Evolutionary conservation across 1,284 basidiomycete genomes (phyloP), one percentile per base, ranked within the genome.

Genomic region (Tremellales sp.): DNA sequence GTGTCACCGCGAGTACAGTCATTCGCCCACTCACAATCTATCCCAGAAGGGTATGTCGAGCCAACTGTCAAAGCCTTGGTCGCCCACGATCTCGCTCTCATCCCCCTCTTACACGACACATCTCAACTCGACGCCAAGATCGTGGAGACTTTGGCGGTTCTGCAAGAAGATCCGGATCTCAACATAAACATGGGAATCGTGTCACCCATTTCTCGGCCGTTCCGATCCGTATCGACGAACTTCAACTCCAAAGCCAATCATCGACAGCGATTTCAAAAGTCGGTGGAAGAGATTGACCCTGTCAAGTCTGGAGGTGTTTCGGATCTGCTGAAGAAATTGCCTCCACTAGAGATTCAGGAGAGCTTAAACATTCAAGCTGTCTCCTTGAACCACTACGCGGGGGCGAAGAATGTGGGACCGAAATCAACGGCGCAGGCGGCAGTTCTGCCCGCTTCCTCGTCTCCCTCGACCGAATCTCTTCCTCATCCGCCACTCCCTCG

Each of bases 31-130:
- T 31, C 12, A 19, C 32, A 54, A 13, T 16, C 24, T 9, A 27
- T 56, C 5, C 37, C 51, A 2, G 37, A 42, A 3, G 31, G 27
- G 4, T 37, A 45, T 7, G 21, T 48, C n/a, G 46, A 45, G n/a
- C 37, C 44, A 4, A 39, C 48, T 10, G 45, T 58, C 18, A 29
- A 48, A 21, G 48, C 48, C 10, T 34, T 63, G n/a, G 51, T 56
- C 1, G 14, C 18, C 6, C 45, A 50, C n/a, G 61, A 63, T 35
- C 50, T 63, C 14, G 40, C 40, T 4, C 40, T 67, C 16, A 42
- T 61, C 51, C 67, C 60, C 3, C 42, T 58, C 4, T 41, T 62
- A 13, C 43, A 59, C 36, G 48, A 62, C 34, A 41, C 45, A 6
- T 14, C 8, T 8, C 44, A 50, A 21, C 47, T 65, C 18, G 47